Conservation (phyloP, 1,284 basidiomycete genomes). For the Meira nashicola region DNA sequence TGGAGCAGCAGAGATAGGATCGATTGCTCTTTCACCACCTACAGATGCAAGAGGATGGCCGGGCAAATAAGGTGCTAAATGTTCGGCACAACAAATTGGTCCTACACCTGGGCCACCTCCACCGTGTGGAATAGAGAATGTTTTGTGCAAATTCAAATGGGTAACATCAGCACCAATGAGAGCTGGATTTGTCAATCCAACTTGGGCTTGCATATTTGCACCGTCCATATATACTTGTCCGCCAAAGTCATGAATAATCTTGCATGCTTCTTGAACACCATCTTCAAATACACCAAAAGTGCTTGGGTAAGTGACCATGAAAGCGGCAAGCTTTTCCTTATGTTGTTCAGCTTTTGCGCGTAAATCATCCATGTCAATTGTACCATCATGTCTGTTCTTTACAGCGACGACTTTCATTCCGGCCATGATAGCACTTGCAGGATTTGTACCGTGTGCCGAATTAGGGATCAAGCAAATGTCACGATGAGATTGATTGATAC, state of each 20-base stretch:
- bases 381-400: conserved; percentile 80
- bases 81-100: conserved; percentile 88
- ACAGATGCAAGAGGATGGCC: conserved; percentile 74
- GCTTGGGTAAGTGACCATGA: conserved; percentile 77
- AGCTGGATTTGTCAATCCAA: conserved; percentile 91
- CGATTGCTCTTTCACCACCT: conserved; percentile 70
- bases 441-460: conserved; percentile 82
- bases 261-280: conserved; percentile 83
- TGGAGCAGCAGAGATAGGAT: conserved; percentile 83
- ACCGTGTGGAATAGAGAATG: conserved; percentile 91
- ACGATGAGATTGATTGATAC: conserved; percentile 75
- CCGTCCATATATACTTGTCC: conserved; percentile 95
- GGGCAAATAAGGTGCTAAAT: conserved; percentile 90
- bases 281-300: conserved; percentile 97
- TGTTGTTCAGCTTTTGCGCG: conserved; percentile 81
- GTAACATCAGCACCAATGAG: conserved; percentile 94
- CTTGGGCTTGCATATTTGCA: conserved; percentile 91
- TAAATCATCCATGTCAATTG: conserved; percentile 81
- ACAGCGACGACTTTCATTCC: conserved; percentile 92
- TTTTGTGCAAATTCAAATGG: conserved; percentile 96
- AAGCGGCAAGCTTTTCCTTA: conserved; percentile 85
- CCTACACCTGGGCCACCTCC: conserved; percentile 94
- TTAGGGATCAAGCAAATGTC: conserved; percentile 91
- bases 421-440: conserved; percentile 82
- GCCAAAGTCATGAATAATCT: conserved; percentile 87